Base-by-base conservation (phyloP, 129 eudicot species). In the Pulicaria dysenterica region DNA sequence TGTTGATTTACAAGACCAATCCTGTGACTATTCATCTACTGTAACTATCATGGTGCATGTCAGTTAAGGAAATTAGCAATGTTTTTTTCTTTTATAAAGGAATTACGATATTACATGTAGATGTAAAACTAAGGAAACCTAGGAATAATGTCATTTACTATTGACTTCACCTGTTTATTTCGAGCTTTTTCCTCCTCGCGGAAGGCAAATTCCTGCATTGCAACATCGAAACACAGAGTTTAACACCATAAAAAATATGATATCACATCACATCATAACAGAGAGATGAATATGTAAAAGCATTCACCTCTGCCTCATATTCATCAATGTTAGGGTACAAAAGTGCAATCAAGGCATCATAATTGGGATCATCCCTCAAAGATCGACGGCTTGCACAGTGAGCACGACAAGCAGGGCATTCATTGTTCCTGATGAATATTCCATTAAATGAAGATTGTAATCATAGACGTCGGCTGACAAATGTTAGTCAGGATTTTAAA, bases 331-430 rank as follows among this genome's bases (percentile, higher is more conserved):
- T 88, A 31, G 99, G 97, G 71, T 88, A 94, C 74, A 94, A 42
- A 73, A 85, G 78, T 62, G 91, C 84, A 68, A 94, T 94, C 9
- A 94, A 70, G 57, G 92, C 75, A 80, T 94, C 97, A 67, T 73
- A 94, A 75, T 90, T 94, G 13, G 99, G 97, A 82, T 94, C 99
- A 77, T 93, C 98, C 74, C 98, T 85, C 70, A 94, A 66, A 55
- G 99, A 94, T 44, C 97, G 92, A 55, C 99, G 96, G 69, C 99
- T 94, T 59, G 96, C 99, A 79, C 99, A 94, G 80, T 94, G 99
- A 11, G 91, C 88, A 46, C 96, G 96, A 78, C 97, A 94, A 79
- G 97, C 93, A 47, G 97, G 99, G 73, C 97, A 90, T 78, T 94
- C 97, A 16, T 94, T 94, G 72, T 94, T 94, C 83, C 99, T 90